phyloP scores from a whole-genome alignment of 2,329 filamentous ascomycete species.

The Colletotrichum orbiculare region DNA sequence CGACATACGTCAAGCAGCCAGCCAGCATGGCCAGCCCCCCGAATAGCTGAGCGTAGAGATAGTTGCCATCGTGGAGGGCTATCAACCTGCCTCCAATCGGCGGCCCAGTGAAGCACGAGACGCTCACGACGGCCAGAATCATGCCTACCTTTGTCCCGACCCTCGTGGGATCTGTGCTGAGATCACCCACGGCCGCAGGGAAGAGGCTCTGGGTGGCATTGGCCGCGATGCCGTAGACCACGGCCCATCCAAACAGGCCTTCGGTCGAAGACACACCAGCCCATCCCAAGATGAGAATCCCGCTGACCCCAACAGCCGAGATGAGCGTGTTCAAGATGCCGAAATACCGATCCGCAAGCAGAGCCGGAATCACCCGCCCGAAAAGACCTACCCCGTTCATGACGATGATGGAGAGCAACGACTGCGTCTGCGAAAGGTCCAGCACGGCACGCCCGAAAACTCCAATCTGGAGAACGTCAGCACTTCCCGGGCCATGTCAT shows the following conservation, averaged over 20 bases:
- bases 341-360: constrained; percentile 31
- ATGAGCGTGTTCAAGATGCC: constrained; percentile 33
- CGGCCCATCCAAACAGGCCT: constrained; percentile 16
- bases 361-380: constrained; percentile 30
- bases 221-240: constrained; percentile 22
- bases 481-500: too few species aligned
- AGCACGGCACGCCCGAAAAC: constrained; percentile 52
- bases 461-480: neutral
- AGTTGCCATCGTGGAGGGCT: constrained; percentile 16
- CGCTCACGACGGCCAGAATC: constrained; percentile 62
- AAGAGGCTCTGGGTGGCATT: constrained; percentile 21
- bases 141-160: constrained; percentile 5
- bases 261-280: neutral
- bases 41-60: constrained; percentile 11
- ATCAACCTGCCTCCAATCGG: constrained; percentile 63
- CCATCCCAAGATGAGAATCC: neutral
- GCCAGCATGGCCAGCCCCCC: neutral
- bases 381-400: constrained; percentile 33
- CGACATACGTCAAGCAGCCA: neutral
- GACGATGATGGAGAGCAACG: constrained; percentile 7
- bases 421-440: constrained; percentile 53
- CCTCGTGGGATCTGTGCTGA: constrained; percentile 20
- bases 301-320: neutral
- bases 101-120: constrained; percentile 63
- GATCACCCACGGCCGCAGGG: constrained; percentile 3